Percentiles rank a stretch among this genome's conserved stretches.
These are phyloP conservation scores for Talaromyces sp. DNA, from an alignment of 2,329 filamentous ascomycete genomes.

Conservation along the genomic window DNA sequence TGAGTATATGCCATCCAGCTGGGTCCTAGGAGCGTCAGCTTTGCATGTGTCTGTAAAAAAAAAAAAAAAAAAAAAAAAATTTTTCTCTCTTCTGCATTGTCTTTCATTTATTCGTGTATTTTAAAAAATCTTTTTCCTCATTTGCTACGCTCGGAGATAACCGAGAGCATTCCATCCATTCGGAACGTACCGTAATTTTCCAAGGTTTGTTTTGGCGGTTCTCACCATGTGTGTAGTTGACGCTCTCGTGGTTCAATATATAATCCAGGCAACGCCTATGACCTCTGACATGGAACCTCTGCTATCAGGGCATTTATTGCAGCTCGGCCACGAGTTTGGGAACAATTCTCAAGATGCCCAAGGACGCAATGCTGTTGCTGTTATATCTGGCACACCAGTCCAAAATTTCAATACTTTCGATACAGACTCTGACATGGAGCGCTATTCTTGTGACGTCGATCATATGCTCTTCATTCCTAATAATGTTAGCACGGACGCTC, in stretches of 20 bases:
- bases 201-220: not conserved
- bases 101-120: not conserved
- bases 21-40: not conserved
- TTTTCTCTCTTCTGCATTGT: not conserved
- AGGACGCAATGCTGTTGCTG: not conserved
- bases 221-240: too few relatives aligned
- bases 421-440: not conserved
- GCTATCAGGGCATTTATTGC: too few relatives aligned
- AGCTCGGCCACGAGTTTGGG: too few relatives aligned
- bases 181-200: not conserved
- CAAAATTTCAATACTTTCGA: not conserved
- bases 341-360: not conserved
- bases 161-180: not conserved
- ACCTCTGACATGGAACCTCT: too few relatives aligned
- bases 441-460: not conserved
- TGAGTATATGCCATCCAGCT: not conserved
- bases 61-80: too few relatives aligned
- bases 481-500: not conserved
- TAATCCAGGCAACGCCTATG: not conserved
- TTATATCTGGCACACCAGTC: not conserved
- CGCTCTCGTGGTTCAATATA: not conserved
- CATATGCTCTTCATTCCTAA: not conserved
- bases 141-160: not conserved
- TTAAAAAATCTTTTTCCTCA: not conserved
- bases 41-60: not conserved